Evolutionary conservation across 2,329 filamentous ascomycete genomes (phyloP).

Genomic region (Diaporthe ilicicola): DNA sequence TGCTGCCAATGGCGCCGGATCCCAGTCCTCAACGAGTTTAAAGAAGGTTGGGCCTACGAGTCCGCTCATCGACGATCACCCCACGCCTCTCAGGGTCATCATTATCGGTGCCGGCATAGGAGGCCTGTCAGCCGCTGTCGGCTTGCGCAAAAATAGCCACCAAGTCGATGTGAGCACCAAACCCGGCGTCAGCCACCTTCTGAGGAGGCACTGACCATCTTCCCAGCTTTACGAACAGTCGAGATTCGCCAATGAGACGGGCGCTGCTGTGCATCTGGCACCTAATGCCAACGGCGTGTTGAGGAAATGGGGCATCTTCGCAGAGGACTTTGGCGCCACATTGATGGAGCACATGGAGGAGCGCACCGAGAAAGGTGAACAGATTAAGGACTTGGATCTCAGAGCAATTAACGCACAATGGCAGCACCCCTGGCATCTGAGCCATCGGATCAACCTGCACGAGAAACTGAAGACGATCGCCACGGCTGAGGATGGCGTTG

Average conservation of each 20-base stretch:
- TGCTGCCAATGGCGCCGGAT: neutral
- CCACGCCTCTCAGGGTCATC: constrained; percentile 35
- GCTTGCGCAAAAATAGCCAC: constrained; percentile 61
- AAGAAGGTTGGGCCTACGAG: constrained; percentile 28
- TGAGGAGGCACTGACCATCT: neutral
- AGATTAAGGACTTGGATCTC: constrained; percentile 45
- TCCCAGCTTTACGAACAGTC: constrained; percentile 64
- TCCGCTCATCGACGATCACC: constrained; percentile 28
- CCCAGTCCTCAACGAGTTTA: neutral
- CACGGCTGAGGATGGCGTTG: constrained; percentile 44
- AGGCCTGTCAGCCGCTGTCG: constrained; percentile 61
- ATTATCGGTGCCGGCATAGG: constrained; percentile 59
- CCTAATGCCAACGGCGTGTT: constrained; percentile 70
- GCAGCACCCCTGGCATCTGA: constrained; percentile 61
- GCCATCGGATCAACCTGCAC: constrained; percentile 63
- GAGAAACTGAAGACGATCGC: constrained; percentile 58
- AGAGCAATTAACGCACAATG: constrained; percentile 51
- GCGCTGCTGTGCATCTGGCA: constrained; percentile 69
- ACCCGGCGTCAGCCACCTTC: too few relatives aligned
- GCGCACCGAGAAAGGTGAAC: constrained; percentile 33
- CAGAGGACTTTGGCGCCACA: constrained; percentile 49
- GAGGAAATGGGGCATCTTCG: constrained; percentile 47
- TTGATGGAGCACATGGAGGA: constrained; percentile 38
- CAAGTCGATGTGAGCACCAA: constrained; percentile 46
- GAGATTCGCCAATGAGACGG: constrained; percentile 61